A percentile compares a stretch with the other conserved stretches of the same genome.
These are phyloP conservation scores for Talaromyces ruber DNA, from an alignment of 495 filamentous ascomycete species.

Conservation along the genomic window DNA sequence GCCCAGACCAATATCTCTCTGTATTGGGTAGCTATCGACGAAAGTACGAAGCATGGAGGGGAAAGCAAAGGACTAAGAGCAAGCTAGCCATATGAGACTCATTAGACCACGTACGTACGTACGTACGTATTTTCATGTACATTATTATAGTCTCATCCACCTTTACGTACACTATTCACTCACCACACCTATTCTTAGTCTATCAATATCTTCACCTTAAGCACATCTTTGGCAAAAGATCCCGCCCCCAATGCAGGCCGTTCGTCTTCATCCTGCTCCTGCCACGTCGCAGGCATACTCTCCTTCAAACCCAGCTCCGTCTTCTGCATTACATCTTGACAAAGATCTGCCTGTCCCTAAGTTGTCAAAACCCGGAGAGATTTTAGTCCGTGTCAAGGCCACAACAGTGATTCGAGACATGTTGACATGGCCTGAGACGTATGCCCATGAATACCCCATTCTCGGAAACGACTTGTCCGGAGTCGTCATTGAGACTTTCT, in stretches of 20 bases:
- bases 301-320: constrained; percentile 24
- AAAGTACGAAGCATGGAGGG: neutral
- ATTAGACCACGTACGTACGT: neutral
- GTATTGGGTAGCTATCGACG: neutral
- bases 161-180: neutral
- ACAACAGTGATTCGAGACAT: constrained; percentile 23
- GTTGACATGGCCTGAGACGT: constrained; percentile 28
- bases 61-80: neutral
- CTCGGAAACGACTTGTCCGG: constrained; percentile 40
- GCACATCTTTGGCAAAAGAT: neutral
- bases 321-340: constrained; percentile 23
- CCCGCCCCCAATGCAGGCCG: constrained; percentile 22
- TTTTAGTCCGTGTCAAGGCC: constrained; percentile 22
- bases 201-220: neutral
- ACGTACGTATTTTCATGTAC: neutral
- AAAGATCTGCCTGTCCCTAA: constrained; percentile 17
- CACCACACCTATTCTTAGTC: neutral
- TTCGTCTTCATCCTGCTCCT: constrained; percentile 25
- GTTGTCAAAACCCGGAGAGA: constrained; percentile 10
- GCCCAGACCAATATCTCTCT: neutral
- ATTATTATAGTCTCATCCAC: neutral
- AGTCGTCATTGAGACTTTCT: constrained; percentile 19
- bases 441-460: constrained; percentile 15
- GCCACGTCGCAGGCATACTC: constrained; percentile 12
- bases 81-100: neutral